phyloP scores from a whole-genome alignment of 129 eudicot species.

The Heracleum sosnowskyi region DNA sequence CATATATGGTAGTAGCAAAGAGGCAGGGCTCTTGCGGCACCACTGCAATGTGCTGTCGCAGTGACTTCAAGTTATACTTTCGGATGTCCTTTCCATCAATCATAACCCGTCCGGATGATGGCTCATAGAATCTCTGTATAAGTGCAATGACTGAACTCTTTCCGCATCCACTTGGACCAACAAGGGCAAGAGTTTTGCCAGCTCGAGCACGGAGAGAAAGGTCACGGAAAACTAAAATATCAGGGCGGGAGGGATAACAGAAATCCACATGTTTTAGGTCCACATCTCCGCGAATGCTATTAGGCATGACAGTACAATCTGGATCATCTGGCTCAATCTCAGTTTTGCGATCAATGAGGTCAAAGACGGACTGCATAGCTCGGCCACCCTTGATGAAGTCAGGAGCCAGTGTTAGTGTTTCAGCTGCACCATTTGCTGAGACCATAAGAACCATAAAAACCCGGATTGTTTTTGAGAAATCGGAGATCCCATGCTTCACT shows the following conservation, averaged over 20 bases:
- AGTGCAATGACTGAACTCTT: constrained; percentile 92
- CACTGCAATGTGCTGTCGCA: constrained; percentile 62
- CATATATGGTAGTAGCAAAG: constrained; percentile 72
- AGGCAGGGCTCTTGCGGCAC: constrained; percentile 99
- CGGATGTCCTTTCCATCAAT: constrained; percentile 83
- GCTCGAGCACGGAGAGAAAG: constrained; percentile 77
- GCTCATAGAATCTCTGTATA: constrained; percentile 72
- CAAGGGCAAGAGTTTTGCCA: constrained; percentile 86
- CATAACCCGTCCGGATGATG: constrained; percentile 70
- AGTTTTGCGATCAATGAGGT: constrained; percentile 76
- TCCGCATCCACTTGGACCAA: constrained; percentile 96
- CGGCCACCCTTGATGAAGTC: constrained; percentile 98
- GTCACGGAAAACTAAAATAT: constrained; percentile 54
- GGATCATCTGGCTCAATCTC: constrained; percentile 85
- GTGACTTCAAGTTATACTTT: constrained; percentile 67
- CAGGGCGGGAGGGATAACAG: constrained; percentile 85
- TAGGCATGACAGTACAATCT: constrained; percentile 56
- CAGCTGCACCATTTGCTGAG: constrained; percentile 97
- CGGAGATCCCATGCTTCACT: constrained; percentile 89
- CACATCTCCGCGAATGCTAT: constrained; percentile 80
- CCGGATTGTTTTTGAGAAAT: constrained; percentile 87
- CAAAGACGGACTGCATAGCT: constrained; percentile 86
- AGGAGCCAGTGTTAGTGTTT: constrained; percentile 87
- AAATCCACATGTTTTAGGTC: constrained; percentile 90
- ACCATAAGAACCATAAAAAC: constrained; percentile 99